These are phyloP conservation scores for Populus tremula DNA, from an alignment of 345 rosid genomes.

Conservation along the genomic window DNA sequence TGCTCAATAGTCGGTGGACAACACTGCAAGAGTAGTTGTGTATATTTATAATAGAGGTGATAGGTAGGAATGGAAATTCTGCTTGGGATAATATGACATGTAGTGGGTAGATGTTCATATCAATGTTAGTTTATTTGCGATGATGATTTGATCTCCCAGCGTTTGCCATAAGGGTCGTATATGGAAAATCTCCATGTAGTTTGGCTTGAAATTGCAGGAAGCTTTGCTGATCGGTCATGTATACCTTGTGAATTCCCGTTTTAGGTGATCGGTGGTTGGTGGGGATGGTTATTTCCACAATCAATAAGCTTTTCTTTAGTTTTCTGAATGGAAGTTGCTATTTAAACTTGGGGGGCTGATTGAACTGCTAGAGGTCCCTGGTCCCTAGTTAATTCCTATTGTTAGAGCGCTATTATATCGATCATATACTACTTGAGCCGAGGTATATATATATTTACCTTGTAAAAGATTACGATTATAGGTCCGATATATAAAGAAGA, in stretches of 20 bases:
- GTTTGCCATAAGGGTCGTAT: slow-evolving; percentile 35
- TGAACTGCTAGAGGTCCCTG: neutral
- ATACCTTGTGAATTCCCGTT: neutral
- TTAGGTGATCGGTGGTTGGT: neutral
- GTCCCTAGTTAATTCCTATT: no score
- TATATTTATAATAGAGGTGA: slow-evolving; percentile 42
- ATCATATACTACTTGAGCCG: no score
- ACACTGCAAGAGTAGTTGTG: slow-evolving; percentile 34
- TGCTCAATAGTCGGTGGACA: slow-evolving; percentile 19
- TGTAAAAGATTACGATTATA: no score
- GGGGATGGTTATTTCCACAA: neutral
- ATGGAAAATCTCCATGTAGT: slow-evolving; percentile 34
- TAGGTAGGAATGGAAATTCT: slow-evolving; percentile 39
- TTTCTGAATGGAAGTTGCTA: neutral
- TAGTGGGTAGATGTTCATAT: slow-evolving; percentile 48
- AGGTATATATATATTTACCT: no score
- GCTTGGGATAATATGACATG: slow-evolving; percentile 33
- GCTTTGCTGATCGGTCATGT: slow-evolving; percentile 10
- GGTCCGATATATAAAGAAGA: no score
- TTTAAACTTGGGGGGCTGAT: neutral
- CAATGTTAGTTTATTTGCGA: slow-evolving; percentile 23
- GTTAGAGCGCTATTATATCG: no score
- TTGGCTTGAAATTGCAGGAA: slow-evolving; percentile 34
- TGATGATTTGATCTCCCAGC: slow-evolving; percentile 33
- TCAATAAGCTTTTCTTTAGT: slow-evolving; percentile 1